These are phyloP conservation scores for Ustanciosporium gigantosporum DNA, from an alignment of 1,284 basidiomycete genomes.

Conservation along the genomic window DNA sequence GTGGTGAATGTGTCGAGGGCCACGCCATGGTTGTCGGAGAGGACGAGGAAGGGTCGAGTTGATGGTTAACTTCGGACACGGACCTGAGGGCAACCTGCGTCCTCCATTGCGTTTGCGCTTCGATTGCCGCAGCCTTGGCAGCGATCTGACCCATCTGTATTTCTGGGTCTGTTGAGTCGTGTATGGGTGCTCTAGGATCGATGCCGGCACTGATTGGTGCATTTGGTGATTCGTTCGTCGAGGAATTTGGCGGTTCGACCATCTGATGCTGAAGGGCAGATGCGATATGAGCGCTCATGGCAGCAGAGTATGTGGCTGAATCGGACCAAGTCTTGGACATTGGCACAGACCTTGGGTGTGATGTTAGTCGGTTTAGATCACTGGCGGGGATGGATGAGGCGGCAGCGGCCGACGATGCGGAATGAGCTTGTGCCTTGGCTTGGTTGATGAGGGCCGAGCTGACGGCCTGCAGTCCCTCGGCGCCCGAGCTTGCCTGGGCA, in stretches of 20 bases:
- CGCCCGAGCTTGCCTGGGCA: constrained; percentile 36
- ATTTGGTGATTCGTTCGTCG: not conserved
- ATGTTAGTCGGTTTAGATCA: not conserved
- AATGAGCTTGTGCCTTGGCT: constrained; percentile 34
- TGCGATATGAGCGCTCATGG: constrained; percentile 41
- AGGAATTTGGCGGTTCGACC: constrained; percentile 1
- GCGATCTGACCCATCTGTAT: constrained; percentile 41
- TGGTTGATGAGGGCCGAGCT: constrained; percentile 41
- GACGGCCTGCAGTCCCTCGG: constrained; percentile 42
- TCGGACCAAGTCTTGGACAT: constrained; percentile 34
- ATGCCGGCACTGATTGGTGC: constrained; percentile 14
- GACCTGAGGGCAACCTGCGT: constrained; percentile 33
- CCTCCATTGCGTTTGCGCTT: constrained; percentile 43
- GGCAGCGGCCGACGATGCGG: too few relatives aligned
- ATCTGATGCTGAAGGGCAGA: constrained; percentile 21
- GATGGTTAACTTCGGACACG: not conserved
- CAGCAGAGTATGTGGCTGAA: constrained; percentile 40
- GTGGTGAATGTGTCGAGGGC: not conserved
- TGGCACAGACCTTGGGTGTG: constrained; percentile 2
- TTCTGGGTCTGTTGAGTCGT: constrained; percentile 8
- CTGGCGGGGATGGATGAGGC: not conserved
- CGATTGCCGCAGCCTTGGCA: constrained; percentile 34
- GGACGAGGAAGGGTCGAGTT: not conserved
- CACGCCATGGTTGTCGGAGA: not conserved
- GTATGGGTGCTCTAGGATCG: constrained; percentile 2